Evolutionary conservation across 2,329 filamentous ascomycete species (phyloP), one percentile per base, ranked within the genome.

Genomic region (Aspergillus persii): DNA sequence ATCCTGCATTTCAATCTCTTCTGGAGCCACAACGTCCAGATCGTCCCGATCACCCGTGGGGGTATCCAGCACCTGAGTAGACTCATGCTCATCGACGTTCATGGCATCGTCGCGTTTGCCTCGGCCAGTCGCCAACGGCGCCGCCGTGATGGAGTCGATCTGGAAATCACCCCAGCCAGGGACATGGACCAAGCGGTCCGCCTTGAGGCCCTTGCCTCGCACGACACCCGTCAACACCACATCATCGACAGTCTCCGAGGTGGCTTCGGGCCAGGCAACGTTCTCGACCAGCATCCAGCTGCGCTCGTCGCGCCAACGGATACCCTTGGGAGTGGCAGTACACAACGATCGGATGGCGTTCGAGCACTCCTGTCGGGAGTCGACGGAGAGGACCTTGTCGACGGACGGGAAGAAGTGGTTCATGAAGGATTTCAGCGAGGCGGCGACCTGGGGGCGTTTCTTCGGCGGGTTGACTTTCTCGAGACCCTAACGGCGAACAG

Each of bases 161-260:
- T 97, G 92, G 73, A 93, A 97, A 57, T 92, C 88, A 36, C 95
- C 95, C 90, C 92, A 97, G 62, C 96, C 93, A 46, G 93, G 93
- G 53, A 99, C 82, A 70, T 98, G 93, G 5, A 97, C 85, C 46
- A 99, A 80, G 59, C 95, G 86, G 74, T 99, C 92, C 3, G 92
- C 90, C 73, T 97, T 98, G 54, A 99, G 75, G 8, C 90, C 89
- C 71, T 87, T 91, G 36, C 95, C 95, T 70, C 95, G 85, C 30
- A 98, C 87, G 3, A 95, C 86, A 66, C 95, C 95, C 0, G 91
- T 96, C 47, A 99, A 72, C 7, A 93, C 79, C 8, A 91, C 89
- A 47, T 87, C 80, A n/a, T 79, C 78, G 30, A 74, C 71, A 8
- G 70, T 65, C 36, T 72, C 70, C 26, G 73, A 67, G 9, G 82